phyloP scores from a whole-genome alignment of 176 grass and related monocot genomes.

The Eleusine indica region DNA sequence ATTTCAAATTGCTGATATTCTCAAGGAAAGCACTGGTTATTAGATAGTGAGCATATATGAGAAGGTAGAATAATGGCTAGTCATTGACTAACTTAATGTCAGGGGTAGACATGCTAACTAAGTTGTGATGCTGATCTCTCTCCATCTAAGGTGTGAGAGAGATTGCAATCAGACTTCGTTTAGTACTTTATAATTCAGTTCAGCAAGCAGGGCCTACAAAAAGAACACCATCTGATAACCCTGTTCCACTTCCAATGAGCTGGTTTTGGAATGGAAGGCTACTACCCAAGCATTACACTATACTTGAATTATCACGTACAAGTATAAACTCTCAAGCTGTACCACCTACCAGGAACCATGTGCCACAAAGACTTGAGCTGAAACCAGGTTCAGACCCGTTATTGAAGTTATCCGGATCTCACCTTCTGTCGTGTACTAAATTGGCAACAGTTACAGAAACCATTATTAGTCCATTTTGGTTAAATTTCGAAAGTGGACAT shows the following conservation, averaged over 20 bases:
- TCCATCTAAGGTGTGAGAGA: constrained; percentile 33
- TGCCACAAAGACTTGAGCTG: not conserved
- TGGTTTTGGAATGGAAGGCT: not conserved
- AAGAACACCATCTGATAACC: not conserved
- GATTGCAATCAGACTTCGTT: not conserved
- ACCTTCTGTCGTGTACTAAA: not conserved
- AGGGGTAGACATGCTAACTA: not conserved
- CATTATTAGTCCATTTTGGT: not conserved
- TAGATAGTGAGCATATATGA: not conserved
- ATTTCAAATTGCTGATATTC: not conserved
- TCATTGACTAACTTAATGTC: not conserved
- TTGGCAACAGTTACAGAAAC: no score
- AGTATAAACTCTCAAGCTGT: not conserved
- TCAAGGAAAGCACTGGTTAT: not conserved
- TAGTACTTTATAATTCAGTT: constrained; percentile 1
- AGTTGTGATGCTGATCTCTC: constrained; percentile 42
- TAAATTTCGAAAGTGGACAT: not conserved
- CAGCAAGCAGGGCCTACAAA: not conserved
- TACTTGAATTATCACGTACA: not conserved
- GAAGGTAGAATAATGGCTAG: not conserved
- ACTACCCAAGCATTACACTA: not conserved
- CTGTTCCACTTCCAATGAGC: not conserved
- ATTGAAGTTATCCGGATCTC: not conserved
- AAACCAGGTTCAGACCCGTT: not conserved
- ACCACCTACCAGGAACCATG: not conserved